Evolutionary conservation across 1,284 basidiomycete species (phyloP), one percentile per base, ranked within the genome.

Genomic region (Trichosporon inkin): DNA sequence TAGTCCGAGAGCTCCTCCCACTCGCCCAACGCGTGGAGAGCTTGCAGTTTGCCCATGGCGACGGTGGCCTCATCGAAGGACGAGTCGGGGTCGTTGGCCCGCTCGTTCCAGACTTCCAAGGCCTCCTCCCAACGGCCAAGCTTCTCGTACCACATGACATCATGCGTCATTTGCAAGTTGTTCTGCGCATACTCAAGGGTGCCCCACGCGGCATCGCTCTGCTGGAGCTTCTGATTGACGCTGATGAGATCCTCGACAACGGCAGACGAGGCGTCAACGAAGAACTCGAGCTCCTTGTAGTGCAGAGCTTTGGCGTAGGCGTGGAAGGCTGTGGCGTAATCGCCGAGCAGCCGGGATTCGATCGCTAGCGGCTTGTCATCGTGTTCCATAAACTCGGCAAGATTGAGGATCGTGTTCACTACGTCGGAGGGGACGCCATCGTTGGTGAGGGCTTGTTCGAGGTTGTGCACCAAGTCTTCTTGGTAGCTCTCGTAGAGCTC

Each of bases 371-470:
- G 85, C 75, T 97, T 97, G 76, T 99, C 96, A 77, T 99, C 95
- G 71, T 98, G 96, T 78, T 99, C 96, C 91, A 99, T 97, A 76
- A 99, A 99, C 77, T 99, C 96, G 8, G 94, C 93, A n/a, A 99
- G 83, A 76, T 94, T 94, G 62, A 99, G 84, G 32, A 99, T 82
- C 52, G 90, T 86, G 74, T 97, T 92, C n/a, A 96, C 90, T 34
- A 99, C 84, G 58, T 98, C 94, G 3, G 90, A 84, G 0, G 95
- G 92, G 2, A 92, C 87, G 4, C 83, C 85, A 11, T 84, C 81
- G 82, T 92, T 63, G 22, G 88, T 90, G 66, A 99, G 89, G 0
- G 96, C 95, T 58, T 80, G 81, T 73, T 97, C 92, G 55, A 99
- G 90, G 5, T 92, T 88, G 41, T 88, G 86, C 52, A 97, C 92